phyloP scores from a whole-genome alignment of 192 early-diverging fungal genomes.

The Helicostylum pulchrum region DNA sequence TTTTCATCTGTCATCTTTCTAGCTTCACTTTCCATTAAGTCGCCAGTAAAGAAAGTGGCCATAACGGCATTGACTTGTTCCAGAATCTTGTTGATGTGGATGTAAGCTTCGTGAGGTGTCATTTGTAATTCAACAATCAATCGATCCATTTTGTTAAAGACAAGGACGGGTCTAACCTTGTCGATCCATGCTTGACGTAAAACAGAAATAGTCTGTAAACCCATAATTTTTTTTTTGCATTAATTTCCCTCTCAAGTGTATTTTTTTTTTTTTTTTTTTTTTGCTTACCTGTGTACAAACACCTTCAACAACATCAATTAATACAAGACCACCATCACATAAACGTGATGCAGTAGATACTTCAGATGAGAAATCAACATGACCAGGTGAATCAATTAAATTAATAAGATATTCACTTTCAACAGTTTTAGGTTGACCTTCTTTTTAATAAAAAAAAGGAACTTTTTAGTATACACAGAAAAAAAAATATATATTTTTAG shows the following conservation, averaged over 20 bases:
- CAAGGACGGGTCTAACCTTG: constrained; percentile 86
- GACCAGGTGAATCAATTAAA: constrained; percentile 97
- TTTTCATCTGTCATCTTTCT: constrained; percentile 47
- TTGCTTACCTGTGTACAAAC: constrained; percentile 87
- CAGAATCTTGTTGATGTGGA: constrained; percentile 89
- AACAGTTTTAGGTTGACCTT: constrained; percentile 21
- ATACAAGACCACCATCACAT: constrained; percentile 91
- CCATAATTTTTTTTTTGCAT: not conserved
- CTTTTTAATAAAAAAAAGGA: too few relatives aligned
- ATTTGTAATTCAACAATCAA: constrained; percentile 92
- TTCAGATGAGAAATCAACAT: constrained; percentile 97
- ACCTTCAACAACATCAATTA: constrained; percentile 98
- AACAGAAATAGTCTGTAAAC: constrained; percentile 83
- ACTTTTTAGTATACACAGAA: not conserved
- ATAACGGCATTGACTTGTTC: constrained; percentile 97
- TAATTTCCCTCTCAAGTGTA: not conserved
- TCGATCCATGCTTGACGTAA: constrained; percentile 93
- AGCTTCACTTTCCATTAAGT: constrained; percentile 78
- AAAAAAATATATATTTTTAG: not conserved
- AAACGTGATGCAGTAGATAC: constrained; percentile 98
- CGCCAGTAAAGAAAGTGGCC: constrained; percentile 91
- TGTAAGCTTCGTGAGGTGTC: constrained; percentile 87
- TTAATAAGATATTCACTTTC: constrained; percentile 86
- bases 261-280: not conserved
- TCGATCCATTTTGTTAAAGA: constrained; percentile 98